Evolutionary conservation across 768 basidiomycete genomes (phyloP), one percentile per base, ranked within the genome.

Genomic region (Porpolomopsis calyptriformis): DNA sequence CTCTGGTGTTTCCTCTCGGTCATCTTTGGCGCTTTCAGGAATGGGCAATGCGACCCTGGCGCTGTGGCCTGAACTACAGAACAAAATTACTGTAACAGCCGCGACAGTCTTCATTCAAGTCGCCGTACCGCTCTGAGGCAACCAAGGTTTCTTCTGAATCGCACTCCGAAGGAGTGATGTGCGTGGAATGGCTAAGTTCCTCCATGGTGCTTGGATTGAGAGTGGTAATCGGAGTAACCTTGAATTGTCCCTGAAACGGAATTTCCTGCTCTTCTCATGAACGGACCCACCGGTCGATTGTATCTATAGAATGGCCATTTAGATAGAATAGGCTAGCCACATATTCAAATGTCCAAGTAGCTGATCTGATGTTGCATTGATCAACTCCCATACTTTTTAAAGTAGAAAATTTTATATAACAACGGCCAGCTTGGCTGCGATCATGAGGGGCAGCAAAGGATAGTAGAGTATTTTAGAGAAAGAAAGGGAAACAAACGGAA

Each of bases 1-100:
- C 5, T 60, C 55, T 1, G 59, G 64, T 26, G 72, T 69, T 36
- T 74, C 71, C 11, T 73, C 50, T 11, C 46, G 27, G 27, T 52
- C 47, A 7, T 37, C 48, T 39, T 29, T 36, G 7, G 22, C 39
- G 35, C 39, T 33, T 8, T 41, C 50, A 18, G 40, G 9, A 10
- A 34, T 33, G 24, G 55, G 55, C 2, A 55, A 40, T 23, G 53
- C 50, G 11, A 57, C 53, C 37, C 53, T 54, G 9, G 55, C 53
- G 18, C 42, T 52, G 31, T 38, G 33, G 11, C 18, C 40, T 40
- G 26, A 8, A 23, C 50, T 51, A 20, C 14, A n/a, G 22, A 35
- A 20, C n/a, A 42, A 11, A 27, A 10, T 27, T 14, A 37, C 24
- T 38, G 29, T 44, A 39, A 8, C 19, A 14, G 38, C 40, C 43